These are phyloP conservation scores for Aspergillus ochraceoroseus DNA, from an alignment of 2,329 filamentous ascomycete genomes.

Conservation along the genomic window DNA sequence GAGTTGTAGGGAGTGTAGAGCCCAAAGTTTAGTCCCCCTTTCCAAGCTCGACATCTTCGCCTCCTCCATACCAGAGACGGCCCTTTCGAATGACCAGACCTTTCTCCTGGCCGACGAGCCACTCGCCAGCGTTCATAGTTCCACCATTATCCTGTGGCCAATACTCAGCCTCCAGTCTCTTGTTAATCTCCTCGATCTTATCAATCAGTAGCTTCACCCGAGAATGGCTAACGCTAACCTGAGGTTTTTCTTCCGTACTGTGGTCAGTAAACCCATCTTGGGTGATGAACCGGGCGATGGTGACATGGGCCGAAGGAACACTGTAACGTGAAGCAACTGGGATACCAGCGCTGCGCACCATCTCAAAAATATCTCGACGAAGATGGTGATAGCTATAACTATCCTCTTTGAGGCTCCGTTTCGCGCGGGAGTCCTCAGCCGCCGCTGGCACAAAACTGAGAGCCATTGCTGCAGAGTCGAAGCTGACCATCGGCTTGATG, in stretches of 20 bases:
- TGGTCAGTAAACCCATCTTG: constrained; percentile 51
- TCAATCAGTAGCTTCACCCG: constrained; percentile 62
- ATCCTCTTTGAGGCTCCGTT: too few relatives aligned
- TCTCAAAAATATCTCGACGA: constrained; percentile 66
- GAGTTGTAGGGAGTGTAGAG: too few relatives aligned
- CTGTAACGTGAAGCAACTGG: constrained; percentile 72
- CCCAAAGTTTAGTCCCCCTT: too few relatives aligned
- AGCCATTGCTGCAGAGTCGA: constrained; percentile 76
- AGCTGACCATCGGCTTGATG: constrained; percentile 75
- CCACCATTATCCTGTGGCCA: constrained; percentile 56
- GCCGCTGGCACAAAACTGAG: constrained; percentile 77
- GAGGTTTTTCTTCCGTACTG: constrained; percentile 39
- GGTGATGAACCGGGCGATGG: constrained; percentile 43
- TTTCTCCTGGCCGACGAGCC: constrained; percentile 79
- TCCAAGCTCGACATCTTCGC: constrained; percentile 54
- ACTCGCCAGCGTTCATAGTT: constrained; percentile 58
- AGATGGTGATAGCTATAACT: constrained; percentile 83
- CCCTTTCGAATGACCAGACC: constrained; percentile 71
- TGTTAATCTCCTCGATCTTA: constrained; percentile 69
- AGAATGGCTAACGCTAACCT: constrained; percentile 39
- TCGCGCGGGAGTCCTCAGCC: constrained; percentile 52
- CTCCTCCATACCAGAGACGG: constrained; percentile 82
- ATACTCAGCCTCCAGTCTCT: constrained; percentile 63
- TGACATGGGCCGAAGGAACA: constrained; percentile 42
- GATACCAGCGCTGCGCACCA: constrained; percentile 57